Base-by-base conservation (phyloP, 1,284 basidiomycete species). In the Porodaedalea pini region DNA sequence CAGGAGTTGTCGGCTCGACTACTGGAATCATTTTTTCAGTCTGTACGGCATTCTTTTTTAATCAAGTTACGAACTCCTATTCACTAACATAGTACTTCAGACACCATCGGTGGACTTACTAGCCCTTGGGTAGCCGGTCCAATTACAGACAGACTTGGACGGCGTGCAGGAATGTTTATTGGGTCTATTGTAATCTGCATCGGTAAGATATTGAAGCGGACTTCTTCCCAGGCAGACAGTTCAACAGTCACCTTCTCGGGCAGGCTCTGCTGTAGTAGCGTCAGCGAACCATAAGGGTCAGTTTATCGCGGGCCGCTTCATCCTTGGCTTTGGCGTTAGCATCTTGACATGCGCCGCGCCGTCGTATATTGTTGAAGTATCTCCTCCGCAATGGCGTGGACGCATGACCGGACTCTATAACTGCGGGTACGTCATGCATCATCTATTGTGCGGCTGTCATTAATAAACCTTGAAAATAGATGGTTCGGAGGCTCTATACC, bases 321-420 rank as follows among this genome's bases (percentile, higher is more conserved):
- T 80, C 27, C 75, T 81, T 47, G 79, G 78, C 25, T 77, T 80
- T 61, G 75, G 77, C 51, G 75, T 78, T 2, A 71, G 75, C 10
- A 77, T 80, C 49, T 71, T 74, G 4, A 76, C 77, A 10, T 78
- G 75, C 19, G 79, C 79, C 7, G 79, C 79, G 6, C 79, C 80
- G 6, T 68, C 72, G 11, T 75, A 75, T 64, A 70, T 69, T 41
- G 68, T 72, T 56, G 74, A 84, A 64, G 79, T 85, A 70, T 77
- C 80, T 8, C 82, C 82, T 37, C 82, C 82, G 15, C 81, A 83
- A 68, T 85, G 82, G 83, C 74, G 83, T 63, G 82, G 82, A 53
- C 75, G 80, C 25, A 70, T 81, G 63, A 81, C 80, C 21, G 81
- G 78, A 57, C 66, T 80, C 71, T 80, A 67, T 69, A 68, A 58